Evolutionary conservation across 2,329 filamentous ascomycete genomes (phyloP).

Genomic region (Dothistroma septosporum): DNA sequence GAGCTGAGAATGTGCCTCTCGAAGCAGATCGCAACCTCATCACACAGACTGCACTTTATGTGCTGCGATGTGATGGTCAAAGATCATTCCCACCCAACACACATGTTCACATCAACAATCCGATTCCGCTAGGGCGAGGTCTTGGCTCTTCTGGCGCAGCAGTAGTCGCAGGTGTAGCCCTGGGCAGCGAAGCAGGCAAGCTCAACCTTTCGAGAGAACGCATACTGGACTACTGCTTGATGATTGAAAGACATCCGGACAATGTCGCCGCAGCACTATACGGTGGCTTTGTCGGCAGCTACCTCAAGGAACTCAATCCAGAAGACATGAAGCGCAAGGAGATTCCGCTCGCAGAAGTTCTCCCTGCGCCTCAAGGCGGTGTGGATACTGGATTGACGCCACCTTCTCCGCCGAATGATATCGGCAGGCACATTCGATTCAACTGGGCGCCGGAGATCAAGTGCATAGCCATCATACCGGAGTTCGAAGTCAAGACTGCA

Average conservation of each 20-base stretch:
- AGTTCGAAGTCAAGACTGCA: constrained; percentile 94
- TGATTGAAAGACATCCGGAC: constrained; percentile 91
- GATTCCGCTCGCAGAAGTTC: constrained; percentile 89
- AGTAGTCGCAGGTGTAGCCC: constrained; percentile 88
- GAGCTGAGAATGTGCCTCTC: constrained; percentile 72
- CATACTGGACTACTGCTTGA: constrained; percentile 91
- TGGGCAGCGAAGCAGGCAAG: constrained; percentile 83
- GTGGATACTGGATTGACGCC: constrained; percentile 83
- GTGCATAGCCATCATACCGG: constrained; percentile 90
- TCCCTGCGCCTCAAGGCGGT: constrained; percentile 84
- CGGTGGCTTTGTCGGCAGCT: constrained; percentile 94
- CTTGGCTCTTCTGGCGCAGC: constrained; percentile 94
- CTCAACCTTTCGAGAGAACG: constrained; percentile 73
- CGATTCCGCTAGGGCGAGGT: constrained; percentile 86
- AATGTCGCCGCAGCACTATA: constrained; percentile 94
- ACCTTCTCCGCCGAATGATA: constrained; percentile 82
- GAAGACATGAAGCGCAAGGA: constrained; percentile 87
- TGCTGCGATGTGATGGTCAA: constrained; percentile 85
- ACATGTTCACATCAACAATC: constrained; percentile 90
- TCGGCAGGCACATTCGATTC: constrained; percentile 95
- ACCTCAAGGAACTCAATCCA: constrained; percentile 84
- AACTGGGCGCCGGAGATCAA: constrained; percentile 93
- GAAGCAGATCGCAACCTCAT: constrained; percentile 86
- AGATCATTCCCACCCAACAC: constrained; percentile 80
- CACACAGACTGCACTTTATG: constrained; percentile 89